These are phyloP conservation scores for Arthroderma uncinatum DNA, from an alignment of 2,329 filamentous ascomycete species.

Conservation along the genomic window DNA sequence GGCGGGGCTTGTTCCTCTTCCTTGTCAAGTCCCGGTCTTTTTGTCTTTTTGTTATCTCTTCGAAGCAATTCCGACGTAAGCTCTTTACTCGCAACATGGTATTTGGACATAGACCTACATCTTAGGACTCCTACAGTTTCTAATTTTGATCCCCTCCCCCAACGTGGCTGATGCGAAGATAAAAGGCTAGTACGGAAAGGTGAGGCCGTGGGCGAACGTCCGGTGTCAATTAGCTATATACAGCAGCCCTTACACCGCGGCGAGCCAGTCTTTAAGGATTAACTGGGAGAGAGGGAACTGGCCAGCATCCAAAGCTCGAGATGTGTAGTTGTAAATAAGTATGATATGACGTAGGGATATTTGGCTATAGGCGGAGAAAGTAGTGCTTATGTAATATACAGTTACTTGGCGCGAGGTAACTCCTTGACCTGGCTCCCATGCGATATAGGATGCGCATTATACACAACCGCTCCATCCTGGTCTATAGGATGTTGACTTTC, in stretches of 20 bases:
- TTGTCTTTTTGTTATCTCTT: background rate
- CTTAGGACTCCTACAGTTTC: background rate
- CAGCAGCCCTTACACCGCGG: background rate
- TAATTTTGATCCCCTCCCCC: background rate
- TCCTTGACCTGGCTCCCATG: too few relatives aligned
- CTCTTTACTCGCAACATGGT: background rate
- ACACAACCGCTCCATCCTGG: background rate
- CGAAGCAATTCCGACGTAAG: background rate
- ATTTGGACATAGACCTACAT: background rate
- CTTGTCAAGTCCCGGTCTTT: background rate
- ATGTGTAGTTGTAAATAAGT: background rate
- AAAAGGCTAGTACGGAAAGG: background rate
- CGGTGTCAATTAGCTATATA: background rate
- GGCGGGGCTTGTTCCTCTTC: background rate
- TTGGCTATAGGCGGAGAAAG: background rate
- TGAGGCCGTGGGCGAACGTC: background rate
- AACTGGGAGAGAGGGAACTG: background rate
- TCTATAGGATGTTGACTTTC: background rate
- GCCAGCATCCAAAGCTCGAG: background rate
- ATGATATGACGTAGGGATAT: conserved; percentile 1
- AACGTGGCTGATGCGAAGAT: background rate
- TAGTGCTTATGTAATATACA: background rate
- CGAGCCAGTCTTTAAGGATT: background rate
- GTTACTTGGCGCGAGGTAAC: too few relatives aligned
- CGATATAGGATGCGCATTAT: too few relatives aligned